A percentile compares a stretch with the other conserved stretches of the same genome.
Evolutionary conservation across 108 stramenopile species (phyloP).

Genomic region (Nitzschia palea): DNA sequence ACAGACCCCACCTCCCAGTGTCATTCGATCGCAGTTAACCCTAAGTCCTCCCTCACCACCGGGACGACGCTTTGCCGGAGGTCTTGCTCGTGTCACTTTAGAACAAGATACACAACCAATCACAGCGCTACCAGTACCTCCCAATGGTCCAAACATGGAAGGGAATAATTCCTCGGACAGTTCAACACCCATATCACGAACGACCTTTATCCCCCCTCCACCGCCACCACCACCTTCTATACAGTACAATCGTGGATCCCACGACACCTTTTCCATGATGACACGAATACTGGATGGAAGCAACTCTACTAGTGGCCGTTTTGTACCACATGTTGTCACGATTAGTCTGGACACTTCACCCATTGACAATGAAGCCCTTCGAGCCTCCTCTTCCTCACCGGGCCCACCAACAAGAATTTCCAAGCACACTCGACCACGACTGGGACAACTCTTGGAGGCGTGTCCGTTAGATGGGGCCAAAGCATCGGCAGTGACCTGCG

Average conservation of each 20-base stretch:
- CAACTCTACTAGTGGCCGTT: constrained; percentile 47
- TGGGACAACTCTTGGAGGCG: constrained; percentile 77
- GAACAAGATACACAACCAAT: no score
- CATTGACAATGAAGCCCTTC: neutral
- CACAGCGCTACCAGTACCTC: no score
- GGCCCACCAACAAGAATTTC: neutral
- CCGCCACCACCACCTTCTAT: constrained; percentile 21
- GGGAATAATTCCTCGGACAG: constrained; percentile 12
- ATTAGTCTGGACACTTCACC: constrained; percentile 70
- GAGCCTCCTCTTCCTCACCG: neutral
- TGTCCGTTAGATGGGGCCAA: constrained; percentile 78
- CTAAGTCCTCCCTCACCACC: constrained; percentile 54
- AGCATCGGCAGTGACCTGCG: constrained; percentile 88
- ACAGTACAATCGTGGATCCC: neutral
- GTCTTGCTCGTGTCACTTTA: neutral
- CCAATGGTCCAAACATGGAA: no score
- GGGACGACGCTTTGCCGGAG: constrained; percentile 45
- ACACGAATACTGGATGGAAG: neutral
- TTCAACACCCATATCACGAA: constrained; percentile 4
- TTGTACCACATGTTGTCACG: constrained; percentile 84
- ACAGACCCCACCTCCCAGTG: constrained; percentile 36
- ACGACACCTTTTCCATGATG: neutral
- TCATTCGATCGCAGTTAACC: neutral
- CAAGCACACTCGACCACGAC: constrained; percentile 34
- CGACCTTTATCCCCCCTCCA: constrained; percentile 19